These are phyloP conservation scores for Acorus gramineus DNA, from an alignment of 106 monocot species.

Conservation along the genomic window DNA sequence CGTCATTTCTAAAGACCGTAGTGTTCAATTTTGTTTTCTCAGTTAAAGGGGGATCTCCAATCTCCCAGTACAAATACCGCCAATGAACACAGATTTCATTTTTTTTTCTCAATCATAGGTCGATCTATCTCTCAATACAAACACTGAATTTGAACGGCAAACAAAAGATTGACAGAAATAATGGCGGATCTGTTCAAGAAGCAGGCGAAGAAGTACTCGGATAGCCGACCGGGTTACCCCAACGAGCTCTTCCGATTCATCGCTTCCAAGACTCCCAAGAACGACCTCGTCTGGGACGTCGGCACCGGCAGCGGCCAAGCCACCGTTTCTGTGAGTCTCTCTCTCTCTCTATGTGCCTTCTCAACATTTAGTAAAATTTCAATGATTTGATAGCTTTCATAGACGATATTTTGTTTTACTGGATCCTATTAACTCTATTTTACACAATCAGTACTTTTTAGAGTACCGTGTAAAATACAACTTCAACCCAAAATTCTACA, in stretches of 20 bases:
- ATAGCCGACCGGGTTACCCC: conserved; percentile 57
- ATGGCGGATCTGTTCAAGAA: conserved; percentile 72
- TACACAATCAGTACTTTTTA: no score
- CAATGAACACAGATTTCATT: no score
- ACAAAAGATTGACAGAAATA: neutral
- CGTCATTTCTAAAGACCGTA: no score
- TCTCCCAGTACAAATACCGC: no score
- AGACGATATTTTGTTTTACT: neutral
- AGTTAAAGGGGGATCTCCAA: no score
- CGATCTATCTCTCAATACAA: no score
- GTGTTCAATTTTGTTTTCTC: no score
- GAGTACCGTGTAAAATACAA: no score
- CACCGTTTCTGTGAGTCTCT: conserved; percentile 33
- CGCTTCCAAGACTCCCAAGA: conserved; percentile 46
- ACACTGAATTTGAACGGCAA: no score
- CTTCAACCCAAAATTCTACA: no score
- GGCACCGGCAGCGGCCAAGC: conserved; percentile 92
- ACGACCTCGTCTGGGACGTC: conserved; percentile 70
- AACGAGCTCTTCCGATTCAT: conserved; percentile 62
- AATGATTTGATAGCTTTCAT: neutral
- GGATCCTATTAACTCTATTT: no score
- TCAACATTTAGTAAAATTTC: neutral
- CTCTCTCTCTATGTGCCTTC: neutral
- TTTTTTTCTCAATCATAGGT: no score
- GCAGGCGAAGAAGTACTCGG: conserved; percentile 53